Conservation (phyloP, 1,284 basidiomycete species). For the Volvariella surrecta region DNA sequence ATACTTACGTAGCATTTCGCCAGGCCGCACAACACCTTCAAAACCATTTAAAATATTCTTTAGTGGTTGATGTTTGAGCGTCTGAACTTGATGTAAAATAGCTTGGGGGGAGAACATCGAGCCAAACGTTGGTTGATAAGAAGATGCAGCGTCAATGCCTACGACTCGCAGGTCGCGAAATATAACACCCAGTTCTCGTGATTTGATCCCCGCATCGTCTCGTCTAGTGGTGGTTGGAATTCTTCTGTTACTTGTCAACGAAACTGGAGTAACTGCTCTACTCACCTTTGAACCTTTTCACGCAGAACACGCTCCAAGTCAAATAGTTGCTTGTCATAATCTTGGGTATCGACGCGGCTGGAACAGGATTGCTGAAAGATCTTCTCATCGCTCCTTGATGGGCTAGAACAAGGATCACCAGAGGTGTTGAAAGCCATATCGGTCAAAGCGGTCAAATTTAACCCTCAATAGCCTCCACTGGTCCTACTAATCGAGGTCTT, state of each 20-base stretch:
- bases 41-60: conserved; percentile 33
- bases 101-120: conserved; percentile 27
- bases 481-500: too few species aligned
- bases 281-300: conserved; percentile 24
- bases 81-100: conserved; percentile 20
- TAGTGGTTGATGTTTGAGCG: conserved; percentile 26
- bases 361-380: too few species aligned
- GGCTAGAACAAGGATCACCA: too few species aligned
- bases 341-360: too few species aligned
- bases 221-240: conserved; percentile 20
- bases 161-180: conserved; percentile 41
- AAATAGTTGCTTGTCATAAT: too few species aligned
- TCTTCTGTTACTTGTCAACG: background rate
- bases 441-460: too few species aligned
- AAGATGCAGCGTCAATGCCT: conserved; percentile 33
- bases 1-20: conserved; percentile 46
- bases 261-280: background rate
- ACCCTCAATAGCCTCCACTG: too few species aligned
- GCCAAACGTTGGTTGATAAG: conserved; percentile 33
- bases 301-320: conserved; percentile 30
- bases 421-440: too few species aligned
- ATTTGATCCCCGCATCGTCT: conserved; percentile 31
- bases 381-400: too few species aligned
- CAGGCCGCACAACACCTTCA: conserved; percentile 36
- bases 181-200: conserved; percentile 38